Conservation (phyloP, 2,329 filamentous ascomycete species). For the Aspergillus latus region DNA sequence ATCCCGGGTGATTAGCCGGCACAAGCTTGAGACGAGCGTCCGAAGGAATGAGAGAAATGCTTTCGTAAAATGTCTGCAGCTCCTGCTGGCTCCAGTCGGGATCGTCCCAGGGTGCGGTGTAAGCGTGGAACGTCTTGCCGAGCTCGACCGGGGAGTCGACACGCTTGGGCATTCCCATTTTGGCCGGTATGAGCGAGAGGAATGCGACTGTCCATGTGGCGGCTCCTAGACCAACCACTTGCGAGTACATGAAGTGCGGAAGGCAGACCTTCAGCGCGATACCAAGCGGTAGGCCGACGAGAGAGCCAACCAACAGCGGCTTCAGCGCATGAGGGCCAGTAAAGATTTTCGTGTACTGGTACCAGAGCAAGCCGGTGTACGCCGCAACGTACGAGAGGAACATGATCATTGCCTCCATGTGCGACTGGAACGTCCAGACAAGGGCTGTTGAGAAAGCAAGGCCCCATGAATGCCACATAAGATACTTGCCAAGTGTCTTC, state of each 20-base stretch:
- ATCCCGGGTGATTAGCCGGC: slow-evolving; percentile 43
- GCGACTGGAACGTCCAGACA: slow-evolving; percentile 54
- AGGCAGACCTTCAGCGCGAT: slow-evolving; percentile 44
- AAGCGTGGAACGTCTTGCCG: slow-evolving; percentile 44
- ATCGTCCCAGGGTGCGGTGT: slow-evolving; percentile 45
- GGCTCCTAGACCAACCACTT: slow-evolving; percentile 50
- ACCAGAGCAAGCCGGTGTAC: slow-evolving; percentile 55
- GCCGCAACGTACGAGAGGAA: slow-evolving; percentile 52
- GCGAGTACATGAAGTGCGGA: slow-evolving; percentile 45
- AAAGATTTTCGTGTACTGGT: slow-evolving; percentile 56
- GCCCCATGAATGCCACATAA: slow-evolving; percentile 55
- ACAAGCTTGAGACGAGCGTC: slow-evolving; percentile 46
- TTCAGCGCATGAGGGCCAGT: slow-evolving; percentile 51
- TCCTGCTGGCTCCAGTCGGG: slow-evolving; percentile 53
- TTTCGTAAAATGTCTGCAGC: slow-evolving; percentile 49
- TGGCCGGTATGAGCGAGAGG: slow-evolving; percentile 50
- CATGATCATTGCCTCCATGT: slow-evolving; percentile 46
- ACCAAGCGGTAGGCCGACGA: slow-evolving; percentile 50
- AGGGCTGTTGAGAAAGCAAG: slow-evolving; percentile 51
- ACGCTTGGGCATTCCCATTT: slow-evolving; percentile 49
- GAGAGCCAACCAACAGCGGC: slow-evolving; percentile 48
- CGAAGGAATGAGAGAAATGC: slow-evolving; percentile 40
- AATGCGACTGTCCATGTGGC: slow-evolving; percentile 56
- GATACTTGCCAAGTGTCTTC: slow-evolving; percentile 50
- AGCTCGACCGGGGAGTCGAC: slow-evolving; percentile 35